Percentiles rank a stretch among this genome's conserved stretches.
Evolutionary conservation across 768 basidiomycete species (phyloP).

Genomic region (Mycena amicta): DNA sequence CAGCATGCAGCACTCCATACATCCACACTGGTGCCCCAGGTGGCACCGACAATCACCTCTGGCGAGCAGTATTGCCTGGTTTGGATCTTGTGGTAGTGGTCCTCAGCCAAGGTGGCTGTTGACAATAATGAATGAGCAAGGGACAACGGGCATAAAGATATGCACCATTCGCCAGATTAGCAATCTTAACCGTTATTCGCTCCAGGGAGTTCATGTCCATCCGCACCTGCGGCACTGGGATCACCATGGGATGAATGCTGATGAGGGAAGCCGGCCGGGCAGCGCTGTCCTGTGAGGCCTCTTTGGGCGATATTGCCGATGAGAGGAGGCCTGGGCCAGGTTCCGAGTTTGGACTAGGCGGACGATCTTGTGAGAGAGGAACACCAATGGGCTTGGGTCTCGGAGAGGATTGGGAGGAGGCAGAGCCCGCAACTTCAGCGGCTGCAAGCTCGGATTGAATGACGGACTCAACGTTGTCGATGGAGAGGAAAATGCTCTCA

Average conservation of each 20-base stretch:
- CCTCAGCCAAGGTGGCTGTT: conserved; percentile 83
- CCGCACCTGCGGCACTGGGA: conserved; percentile 27
- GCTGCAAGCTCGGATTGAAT: conserved; percentile 77
- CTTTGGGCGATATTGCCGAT: conserved; percentile 15
- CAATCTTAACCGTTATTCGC: conserved; percentile 97
- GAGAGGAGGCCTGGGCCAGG: conserved; percentile 12
- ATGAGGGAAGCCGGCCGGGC: conserved; percentile 70
- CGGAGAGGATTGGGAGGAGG: conserved; percentile 37
- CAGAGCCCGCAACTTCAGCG: conserved; percentile 30
- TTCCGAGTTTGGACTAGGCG: conserved; percentile 16
- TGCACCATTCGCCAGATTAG: conserved; percentile 93
- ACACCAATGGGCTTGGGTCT: conserved; percentile 82
- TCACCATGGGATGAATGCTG: conserved; percentile 55
- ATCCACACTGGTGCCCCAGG: conserved; percentile 95
- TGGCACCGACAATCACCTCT: conserved; percentile 94
- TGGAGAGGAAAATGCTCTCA: conserved; percentile 95
- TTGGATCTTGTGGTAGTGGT: conserved; percentile 98
- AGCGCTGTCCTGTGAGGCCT: not conserved
- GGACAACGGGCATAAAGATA: conserved; percentile 13
- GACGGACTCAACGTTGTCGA: conserved; percentile 94
- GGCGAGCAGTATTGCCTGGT: conserved; percentile 97
- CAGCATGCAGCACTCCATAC: conserved; percentile 97
- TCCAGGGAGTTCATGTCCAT: conserved; percentile 35
- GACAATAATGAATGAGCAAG: conserved; percentile 5
- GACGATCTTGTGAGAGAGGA: conserved; percentile 83